phyloP scores from a whole-genome alignment of 1,284 basidiomycete species.

The Puccinia hordei region DNA sequence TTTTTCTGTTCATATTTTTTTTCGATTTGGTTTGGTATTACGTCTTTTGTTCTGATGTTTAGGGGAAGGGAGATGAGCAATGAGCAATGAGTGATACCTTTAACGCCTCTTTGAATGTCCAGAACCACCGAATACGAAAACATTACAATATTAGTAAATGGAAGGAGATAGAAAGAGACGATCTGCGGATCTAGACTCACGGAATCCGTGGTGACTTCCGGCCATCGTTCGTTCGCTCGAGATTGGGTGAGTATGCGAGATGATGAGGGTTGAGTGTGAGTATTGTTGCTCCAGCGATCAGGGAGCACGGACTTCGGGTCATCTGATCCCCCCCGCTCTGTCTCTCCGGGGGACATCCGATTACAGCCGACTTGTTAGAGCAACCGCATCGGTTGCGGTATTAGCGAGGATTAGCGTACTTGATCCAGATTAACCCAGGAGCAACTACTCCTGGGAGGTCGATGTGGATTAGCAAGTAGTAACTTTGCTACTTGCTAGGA shows the following conservation, averaged over 20 bases:
- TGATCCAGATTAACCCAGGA: background rate
- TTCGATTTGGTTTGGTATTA: background rate
- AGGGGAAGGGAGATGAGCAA: background rate
- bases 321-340: no score
- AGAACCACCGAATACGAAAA: background rate
- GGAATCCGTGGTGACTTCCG: slow-evolving; percentile 4
- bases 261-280: no score
- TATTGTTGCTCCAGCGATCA: no score
- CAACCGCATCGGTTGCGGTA: background rate
- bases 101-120: slow-evolving; percentile 2
- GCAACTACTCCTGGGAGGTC: background rate
- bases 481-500: background rate
- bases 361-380: no score
- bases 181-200: slow-evolving; percentile 1
- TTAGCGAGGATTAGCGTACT: background rate
- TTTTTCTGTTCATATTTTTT: background rate
- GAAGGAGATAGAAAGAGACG: background rate
- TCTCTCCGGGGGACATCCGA: no score
- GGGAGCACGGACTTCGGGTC: no score
- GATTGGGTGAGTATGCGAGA: no score
- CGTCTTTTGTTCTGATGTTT: background rate
- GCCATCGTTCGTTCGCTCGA: slow-evolving; percentile 9
- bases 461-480: background rate
- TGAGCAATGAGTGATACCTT: background rate
- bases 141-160: no score